phyloP scores from a whole-genome alignment of 768 basidiomycete genomes.

The Mrakia hoshinonis region DNA sequence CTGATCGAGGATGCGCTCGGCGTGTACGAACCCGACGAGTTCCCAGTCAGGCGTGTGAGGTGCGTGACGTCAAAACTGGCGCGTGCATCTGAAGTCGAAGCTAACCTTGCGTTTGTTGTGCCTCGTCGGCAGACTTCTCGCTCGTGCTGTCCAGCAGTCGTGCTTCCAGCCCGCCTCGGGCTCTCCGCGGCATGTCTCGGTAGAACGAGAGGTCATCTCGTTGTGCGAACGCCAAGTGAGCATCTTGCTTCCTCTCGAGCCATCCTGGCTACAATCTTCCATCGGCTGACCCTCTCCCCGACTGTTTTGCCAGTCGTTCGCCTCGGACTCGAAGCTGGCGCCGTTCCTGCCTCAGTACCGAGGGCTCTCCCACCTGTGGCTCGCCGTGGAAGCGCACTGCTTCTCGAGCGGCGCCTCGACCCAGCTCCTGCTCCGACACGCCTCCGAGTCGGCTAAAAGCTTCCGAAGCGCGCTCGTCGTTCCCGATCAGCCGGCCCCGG shows the following conservation, averaged over 20 bases:
- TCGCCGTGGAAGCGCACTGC: conserved; percentile 60
- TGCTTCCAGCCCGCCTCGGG: not conserved
- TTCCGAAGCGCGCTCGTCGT: conserved; percentile 31
- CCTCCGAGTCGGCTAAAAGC: conserved; percentile 46
- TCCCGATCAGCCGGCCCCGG: not conserved
- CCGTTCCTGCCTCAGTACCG: conserved; percentile 46
- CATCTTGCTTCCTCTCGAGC: too few species aligned
- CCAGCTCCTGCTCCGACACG: conserved; percentile 18
- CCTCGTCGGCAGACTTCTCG: not conserved
- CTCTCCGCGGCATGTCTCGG: conserved; percentile 26
- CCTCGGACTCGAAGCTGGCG: conserved; percentile 37
- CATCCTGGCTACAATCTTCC: not conserved
- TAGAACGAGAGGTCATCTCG: conserved; percentile 3
- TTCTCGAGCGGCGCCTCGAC: conserved; percentile 36
- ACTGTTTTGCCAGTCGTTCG: conserved; percentile 35
- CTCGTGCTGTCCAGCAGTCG: conserved; percentile 1
- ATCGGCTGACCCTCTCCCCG: not conserved
- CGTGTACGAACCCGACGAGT: conserved; percentile 48
- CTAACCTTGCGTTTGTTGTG: not conserved
- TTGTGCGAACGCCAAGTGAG: conserved; percentile 6
- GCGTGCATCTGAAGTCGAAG: not conserved
- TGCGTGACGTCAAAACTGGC: not conserved
- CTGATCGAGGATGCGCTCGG: conserved; percentile 50
- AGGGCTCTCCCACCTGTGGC: conserved; percentile 52
- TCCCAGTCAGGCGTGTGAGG: conserved; percentile 52